Evolutionary conservation across 371 early-diverging fungal genomes (phyloP).

Genomic region (Rhizopus stolonifer): DNA sequence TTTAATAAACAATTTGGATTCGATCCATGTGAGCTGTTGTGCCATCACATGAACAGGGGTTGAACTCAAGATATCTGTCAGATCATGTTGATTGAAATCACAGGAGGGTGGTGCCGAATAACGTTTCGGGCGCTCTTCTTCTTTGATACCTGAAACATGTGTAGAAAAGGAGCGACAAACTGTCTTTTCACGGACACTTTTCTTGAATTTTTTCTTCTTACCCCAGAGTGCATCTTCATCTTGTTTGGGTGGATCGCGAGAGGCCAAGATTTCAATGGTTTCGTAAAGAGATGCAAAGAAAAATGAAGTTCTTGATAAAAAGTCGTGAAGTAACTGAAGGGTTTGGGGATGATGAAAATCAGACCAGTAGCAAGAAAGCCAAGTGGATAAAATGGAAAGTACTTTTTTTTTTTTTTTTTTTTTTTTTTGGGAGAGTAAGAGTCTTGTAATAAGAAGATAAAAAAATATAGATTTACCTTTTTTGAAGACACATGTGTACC

Average conservation of each 20-base stretch:
- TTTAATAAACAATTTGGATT: conserved; percentile 44
- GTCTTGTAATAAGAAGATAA: neutral
- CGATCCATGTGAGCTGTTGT: conserved; percentile 63
- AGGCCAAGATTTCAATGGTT: conserved; percentile 24
- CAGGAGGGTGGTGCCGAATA: neutral
- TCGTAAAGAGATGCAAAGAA: conserved; percentile 29
- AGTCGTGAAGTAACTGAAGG: conserved; percentile 37
- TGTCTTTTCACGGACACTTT: neutral
- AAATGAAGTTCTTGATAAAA: conserved; percentile 32
- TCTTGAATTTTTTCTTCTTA: conserved; percentile 25
- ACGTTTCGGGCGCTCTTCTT: neutral
- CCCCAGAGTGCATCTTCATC: conserved; percentile 41
- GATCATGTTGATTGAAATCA: neutral
- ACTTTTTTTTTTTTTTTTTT: too few relatives aligned
- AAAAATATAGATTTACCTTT: conserved; percentile 6
- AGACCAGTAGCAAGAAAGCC: conserved; percentile 51
- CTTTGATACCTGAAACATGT: neutral
- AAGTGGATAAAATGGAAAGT: conserved; percentile 23
- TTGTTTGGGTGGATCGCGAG: conserved; percentile 27
- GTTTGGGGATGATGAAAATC: conserved; percentile 52
- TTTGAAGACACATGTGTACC: neutral
- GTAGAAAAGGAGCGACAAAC: too few relatives aligned
- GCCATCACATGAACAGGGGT: conserved; percentile 49
- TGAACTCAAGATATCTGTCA: neutral
- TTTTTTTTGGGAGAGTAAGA: too few relatives aligned